These are phyloP conservation scores for Achaetomium macrosporum DNA, from an alignment of 2,329 filamentous ascomycete species.

Conservation along the genomic window DNA sequence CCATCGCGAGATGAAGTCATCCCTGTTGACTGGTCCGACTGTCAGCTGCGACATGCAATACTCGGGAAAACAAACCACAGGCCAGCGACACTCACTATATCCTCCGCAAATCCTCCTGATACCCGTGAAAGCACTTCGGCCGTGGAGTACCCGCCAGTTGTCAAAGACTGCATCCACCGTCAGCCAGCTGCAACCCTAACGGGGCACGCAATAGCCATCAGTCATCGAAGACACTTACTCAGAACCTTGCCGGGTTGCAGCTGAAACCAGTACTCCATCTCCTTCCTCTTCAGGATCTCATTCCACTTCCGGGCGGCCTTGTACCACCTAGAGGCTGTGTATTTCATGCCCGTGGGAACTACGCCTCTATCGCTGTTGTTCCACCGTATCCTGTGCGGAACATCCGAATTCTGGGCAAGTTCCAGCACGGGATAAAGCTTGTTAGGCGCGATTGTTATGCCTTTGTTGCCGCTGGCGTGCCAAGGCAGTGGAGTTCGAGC, in stretches of 20 bases:
- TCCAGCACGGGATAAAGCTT: constrained; percentile 67
- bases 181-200: constrained; percentile 1
- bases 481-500: constrained; percentile 55
- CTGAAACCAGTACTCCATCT: constrained; percentile 73
- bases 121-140: constrained; percentile 75
- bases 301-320: constrained; percentile 70
- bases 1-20: constrained; percentile 75
- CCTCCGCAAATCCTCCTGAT: constrained; percentile 83
- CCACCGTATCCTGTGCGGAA: constrained; percentile 65
- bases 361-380: constrained; percentile 85
- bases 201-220: constrained; percentile 8
- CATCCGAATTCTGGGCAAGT: constrained; percentile 35
- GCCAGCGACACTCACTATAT: constrained; percentile 60
- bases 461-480: constrained; percentile 86
- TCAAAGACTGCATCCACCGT: constrained; percentile 65
- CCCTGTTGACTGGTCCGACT: constrained; percentile 57
- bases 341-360: constrained; percentile 48
- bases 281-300: constrained; percentile 56
- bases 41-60: neutral
- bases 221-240: constrained; percentile 45
- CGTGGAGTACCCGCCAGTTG: constrained; percentile 92
- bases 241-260: constrained; percentile 71
- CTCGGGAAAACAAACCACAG: neutral
- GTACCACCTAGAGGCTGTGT: constrained; percentile 63
- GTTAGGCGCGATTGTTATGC: constrained; percentile 71